phyloP scores from a whole-genome alignment of 805 yeast species.

The Zygosaccharomyces pseudorouxii region DNA sequence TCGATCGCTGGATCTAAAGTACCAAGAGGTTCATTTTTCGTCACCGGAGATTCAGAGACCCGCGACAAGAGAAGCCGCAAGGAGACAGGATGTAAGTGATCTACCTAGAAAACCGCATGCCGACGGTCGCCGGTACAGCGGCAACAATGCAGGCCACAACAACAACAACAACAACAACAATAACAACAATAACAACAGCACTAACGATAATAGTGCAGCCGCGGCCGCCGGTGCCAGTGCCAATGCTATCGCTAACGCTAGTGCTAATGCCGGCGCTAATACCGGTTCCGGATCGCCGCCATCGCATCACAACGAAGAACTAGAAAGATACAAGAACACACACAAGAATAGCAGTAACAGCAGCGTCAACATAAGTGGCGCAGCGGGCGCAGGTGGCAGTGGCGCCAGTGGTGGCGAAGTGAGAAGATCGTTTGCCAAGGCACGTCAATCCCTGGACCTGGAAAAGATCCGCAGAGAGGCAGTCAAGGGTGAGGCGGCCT shows the following conservation, averaged over 20 bases:
- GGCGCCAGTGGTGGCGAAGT: conserved; percentile 10
- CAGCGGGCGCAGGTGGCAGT: conserved; percentile 5
- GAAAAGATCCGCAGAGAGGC: conserved; percentile 29
- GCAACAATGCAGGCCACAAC: neutral
- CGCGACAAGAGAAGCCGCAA: conserved; percentile 4
- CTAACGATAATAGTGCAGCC: neutral
- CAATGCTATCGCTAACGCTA: neutral
- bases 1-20: conserved; percentile 27
- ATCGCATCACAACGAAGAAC: conserved; percentile 9
- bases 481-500: conserved; percentile 12
- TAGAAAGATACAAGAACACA: conserved; percentile 15
- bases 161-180: conserved; percentile 7
- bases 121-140: conserved; percentile 12
- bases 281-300: neutral
- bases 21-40: conserved; percentile 24
- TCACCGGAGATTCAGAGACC: conserved; percentile 13
- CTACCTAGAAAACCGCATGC: conserved; percentile 7
- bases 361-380: conserved; percentile 13
- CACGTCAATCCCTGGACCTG: conserved; percentile 31
- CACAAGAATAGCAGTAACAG: conserved; percentile 17
- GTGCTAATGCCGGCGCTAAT: neutral
- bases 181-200: neutral
- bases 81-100: conserved; percentile 2
- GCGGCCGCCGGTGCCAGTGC: neutral
- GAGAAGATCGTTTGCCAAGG: conserved; percentile 24